These are phyloP conservation scores for Hypoxylon sp. DNA, from an alignment of 2,329 filamentous ascomycete genomes.

Conservation along the genomic window DNA sequence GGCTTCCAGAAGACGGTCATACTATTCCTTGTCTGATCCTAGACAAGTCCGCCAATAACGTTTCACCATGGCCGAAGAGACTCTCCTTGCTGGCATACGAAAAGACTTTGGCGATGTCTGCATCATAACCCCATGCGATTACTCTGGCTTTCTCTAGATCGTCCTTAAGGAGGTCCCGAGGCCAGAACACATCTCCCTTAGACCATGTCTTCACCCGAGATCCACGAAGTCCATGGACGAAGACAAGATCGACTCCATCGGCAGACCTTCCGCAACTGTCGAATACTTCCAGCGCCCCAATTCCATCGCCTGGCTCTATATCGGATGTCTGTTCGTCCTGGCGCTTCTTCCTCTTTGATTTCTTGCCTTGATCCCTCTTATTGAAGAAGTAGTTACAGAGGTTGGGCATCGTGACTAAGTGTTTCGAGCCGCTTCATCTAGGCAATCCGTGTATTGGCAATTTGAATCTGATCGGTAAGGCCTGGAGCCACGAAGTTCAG, in stretches of 20 bases:
- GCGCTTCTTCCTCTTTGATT: background rate
- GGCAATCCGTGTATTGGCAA: too few relatives aligned
- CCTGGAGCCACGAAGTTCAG: too few relatives aligned
- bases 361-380: background rate
- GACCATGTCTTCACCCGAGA: background rate
- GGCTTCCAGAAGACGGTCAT: background rate
- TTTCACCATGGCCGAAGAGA: background rate
- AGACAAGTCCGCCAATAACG: background rate
- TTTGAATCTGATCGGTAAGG: too few relatives aligned
- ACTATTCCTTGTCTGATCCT: background rate
- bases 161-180: background rate
- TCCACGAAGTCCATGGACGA: background rate
- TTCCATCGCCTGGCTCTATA: background rate
- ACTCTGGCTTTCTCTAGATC: background rate
- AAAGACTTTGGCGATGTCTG: background rate
- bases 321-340: background rate
- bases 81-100: background rate
- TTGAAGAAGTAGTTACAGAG: too few relatives aligned
- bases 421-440: too few relatives aligned
- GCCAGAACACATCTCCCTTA: background rate
- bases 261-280: background rate
- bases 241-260: background rate
- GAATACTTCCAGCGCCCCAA: background rate
- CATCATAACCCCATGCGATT: background rate
- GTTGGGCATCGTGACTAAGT: too few relatives aligned